Conservation (phyloP, 805 yeast species). For the Candida khao-thaluensis region DNA sequence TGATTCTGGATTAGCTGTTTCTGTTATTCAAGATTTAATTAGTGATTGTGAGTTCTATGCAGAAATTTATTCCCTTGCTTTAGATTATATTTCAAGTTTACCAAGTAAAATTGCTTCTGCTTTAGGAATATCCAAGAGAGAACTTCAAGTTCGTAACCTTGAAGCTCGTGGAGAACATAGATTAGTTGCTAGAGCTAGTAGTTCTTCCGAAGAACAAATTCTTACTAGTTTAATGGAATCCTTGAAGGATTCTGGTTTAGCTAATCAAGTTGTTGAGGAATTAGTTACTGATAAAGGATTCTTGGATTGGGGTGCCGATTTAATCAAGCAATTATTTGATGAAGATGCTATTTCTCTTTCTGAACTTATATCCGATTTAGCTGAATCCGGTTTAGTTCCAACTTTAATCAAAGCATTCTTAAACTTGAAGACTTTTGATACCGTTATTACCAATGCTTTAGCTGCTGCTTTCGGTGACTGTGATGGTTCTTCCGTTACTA, state of each 20-base stretch:
- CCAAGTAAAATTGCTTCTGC: slow-evolving; percentile 24
- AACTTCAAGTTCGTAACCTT: slow-evolving; percentile 10
- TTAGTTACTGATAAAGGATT: slow-evolving; percentile 38
- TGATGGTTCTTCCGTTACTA: slow-evolving; percentile 26
- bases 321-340: slow-evolving; percentile 31
- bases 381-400: slow-evolving; percentile 38
- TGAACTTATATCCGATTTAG: slow-evolving; percentile 28
- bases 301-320: slow-evolving; percentile 38
- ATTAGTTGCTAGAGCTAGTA: slow-evolving; percentile 9
- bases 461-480: slow-evolving; percentile 43
- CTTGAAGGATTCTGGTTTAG: slow-evolving; percentile 43
- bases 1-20: slow-evolving; percentile 42
- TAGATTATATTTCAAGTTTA: slow-evolving; percentile 30
- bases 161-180: slow-evolving; percentile 1
- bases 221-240: slow-evolving; percentile 42
- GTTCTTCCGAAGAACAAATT: slow-evolving; percentile 13
- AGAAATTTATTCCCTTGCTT: slow-evolving; percentile 37
- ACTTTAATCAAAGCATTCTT: slow-evolving; percentile 38
- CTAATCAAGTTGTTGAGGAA: slow-evolving; percentile 34
- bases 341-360: slow-evolving; percentile 27
- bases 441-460: slow-evolving; percentile 42
- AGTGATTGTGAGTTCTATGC: slow-evolving; percentile 39
- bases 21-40: slow-evolving; percentile 35
- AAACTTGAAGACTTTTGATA: slow-evolving; percentile 35
- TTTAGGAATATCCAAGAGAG: slow-evolving; percentile 27